phyloP scores from a whole-genome alignment of 2,329 filamentous ascomycete species.

The Fusarium nematophilum region DNA sequence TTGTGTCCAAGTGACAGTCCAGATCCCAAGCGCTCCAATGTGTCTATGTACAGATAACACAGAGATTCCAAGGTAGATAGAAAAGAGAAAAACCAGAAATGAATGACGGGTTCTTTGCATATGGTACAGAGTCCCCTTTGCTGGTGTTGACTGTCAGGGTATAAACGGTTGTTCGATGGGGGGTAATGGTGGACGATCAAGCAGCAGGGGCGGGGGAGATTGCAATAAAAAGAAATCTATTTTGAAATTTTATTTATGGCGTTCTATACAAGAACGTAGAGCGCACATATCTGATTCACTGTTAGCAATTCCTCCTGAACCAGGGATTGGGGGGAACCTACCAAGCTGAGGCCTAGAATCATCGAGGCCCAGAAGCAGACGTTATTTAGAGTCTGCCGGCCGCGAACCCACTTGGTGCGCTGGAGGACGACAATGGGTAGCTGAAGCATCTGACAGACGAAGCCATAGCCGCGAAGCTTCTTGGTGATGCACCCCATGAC shows the following conservation, averaged over 20 bases:
- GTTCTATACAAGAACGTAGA: constrained; percentile 62
- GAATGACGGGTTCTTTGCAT: background rate
- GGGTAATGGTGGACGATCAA: background rate
- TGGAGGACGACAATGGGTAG: constrained; percentile 95
- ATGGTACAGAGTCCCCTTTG: constrained; percentile 5
- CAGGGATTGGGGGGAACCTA: constrained; percentile 55
- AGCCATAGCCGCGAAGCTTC: constrained; percentile 94
- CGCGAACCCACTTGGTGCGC: constrained; percentile 79
- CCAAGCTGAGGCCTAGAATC: constrained; percentile 85
- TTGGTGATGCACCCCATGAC: constrained; percentile 99
- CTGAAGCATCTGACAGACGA: constrained; percentile 95
- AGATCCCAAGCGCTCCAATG: background rate
- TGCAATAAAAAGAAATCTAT: background rate
- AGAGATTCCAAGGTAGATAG: background rate
- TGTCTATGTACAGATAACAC: background rate
- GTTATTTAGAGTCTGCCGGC: constrained; percentile 84
- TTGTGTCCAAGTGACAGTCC: background rate
- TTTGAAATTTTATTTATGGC: background rate
- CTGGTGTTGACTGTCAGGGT: background rate
- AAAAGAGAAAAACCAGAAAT: too few species aligned
- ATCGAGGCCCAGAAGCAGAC: constrained; percentile 92
- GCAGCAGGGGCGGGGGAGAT: constrained; percentile 10
- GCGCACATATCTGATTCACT: constrained; percentile 59
- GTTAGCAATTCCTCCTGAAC: constrained; percentile 26
- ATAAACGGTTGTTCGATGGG: too few species aligned